Evolutionary conservation across 1,284 basidiomycete genomes (phyloP).

Genomic region (Papiliotrema nemorosa): DNA sequence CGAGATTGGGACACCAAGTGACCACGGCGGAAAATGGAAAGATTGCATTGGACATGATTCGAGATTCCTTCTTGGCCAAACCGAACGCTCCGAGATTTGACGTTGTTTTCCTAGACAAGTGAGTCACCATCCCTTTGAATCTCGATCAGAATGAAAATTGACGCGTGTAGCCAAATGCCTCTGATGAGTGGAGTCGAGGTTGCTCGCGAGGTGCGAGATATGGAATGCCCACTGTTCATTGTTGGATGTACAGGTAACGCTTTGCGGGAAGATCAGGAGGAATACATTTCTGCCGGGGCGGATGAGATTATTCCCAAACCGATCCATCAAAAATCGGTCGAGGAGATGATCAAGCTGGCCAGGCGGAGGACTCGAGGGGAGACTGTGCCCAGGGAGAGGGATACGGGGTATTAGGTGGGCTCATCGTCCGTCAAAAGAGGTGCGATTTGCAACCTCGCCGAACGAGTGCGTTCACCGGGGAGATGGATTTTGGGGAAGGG

Average conservation of each 20-base stretch:
- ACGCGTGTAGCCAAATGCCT: conserved; percentile 53
- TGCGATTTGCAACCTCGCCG: too few relatives aligned
- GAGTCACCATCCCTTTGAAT: conserved; percentile 8
- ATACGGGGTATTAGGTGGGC: background rate
- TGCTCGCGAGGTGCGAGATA: conserved; percentile 61
- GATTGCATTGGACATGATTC: conserved; percentile 70
- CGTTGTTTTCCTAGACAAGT: conserved; percentile 76
- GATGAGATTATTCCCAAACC: conserved; percentile 52
- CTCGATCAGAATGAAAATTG: background rate
- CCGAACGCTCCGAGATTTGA: conserved; percentile 54
- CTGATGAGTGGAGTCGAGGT: conserved; percentile 72
- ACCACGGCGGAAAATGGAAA: conserved; percentile 82
- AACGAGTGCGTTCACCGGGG: too few relatives aligned
- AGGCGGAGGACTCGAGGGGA: conserved; percentile 29
- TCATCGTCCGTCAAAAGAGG: too few relatives aligned
- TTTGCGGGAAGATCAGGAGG: conserved; percentile 63
- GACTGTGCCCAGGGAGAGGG: conserved; percentile 18
- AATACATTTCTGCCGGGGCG: conserved; percentile 71
- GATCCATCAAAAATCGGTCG: conserved; percentile 40
- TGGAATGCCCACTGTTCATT: conserved; percentile 68
- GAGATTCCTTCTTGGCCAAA: conserved; percentile 21
- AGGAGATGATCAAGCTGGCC: conserved; percentile 38
- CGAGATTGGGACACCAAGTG: conserved; percentile 71
- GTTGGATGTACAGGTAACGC: conserved; percentile 67
- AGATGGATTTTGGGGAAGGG: too few relatives aligned